Evolutionary conservation across 2,329 filamentous ascomycete species (phyloP), one percentile per base, ranked within the genome.

Genomic region (Beauveria rudraprayagi): DNA sequence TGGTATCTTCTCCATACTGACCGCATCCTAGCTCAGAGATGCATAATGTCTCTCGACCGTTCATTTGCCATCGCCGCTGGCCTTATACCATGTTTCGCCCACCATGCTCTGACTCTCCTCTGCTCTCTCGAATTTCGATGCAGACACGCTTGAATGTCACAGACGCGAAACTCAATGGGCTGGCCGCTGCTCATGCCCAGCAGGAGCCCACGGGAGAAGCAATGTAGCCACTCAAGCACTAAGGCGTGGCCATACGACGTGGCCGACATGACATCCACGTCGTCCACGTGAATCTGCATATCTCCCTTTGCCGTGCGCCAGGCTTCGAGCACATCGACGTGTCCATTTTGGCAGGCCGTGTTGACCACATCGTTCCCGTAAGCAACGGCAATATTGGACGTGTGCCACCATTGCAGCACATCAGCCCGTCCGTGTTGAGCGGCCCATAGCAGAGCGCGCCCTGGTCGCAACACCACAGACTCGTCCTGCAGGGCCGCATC

Each of bases 171-270:
- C 73, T 96, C 91, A 28, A 97, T 92, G 57, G 84, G 82, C 66
- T 92, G 80, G 64, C 77, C 77, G 37, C 81, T 81, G 46, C 78
- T 74, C 81, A 79, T 83, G 46, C 77, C 80, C 1, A 77, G 77
- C 37, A 83, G 75, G 67, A 81, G 77, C 54, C 83, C 79, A 58
- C 82, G 76, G 8, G 83, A 82, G 67, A 87, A 89, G 58, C 80
- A 81, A 69, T 90, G 89, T 92, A 93, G 97, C 93, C 93, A 97
- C 71, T 96, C 91, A 8, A 97, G 77, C 24, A 96, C 91, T 41
- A 85, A 81, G 3, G 92, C 84, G 71, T 95, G 89, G 5, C 91
- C 91, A 70, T 93, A 90, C 68, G 92, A 91, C 1, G 92, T 97
- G 0, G 93, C 90, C 9, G 89, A 90, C 1, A 95, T 89, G 1